Percentiles rank a stretch among this genome's conserved stretches.
phyloP scores from a whole-genome alignment of 2,329 filamentous ascomycete species.

The Seiridium cupressi region DNA sequence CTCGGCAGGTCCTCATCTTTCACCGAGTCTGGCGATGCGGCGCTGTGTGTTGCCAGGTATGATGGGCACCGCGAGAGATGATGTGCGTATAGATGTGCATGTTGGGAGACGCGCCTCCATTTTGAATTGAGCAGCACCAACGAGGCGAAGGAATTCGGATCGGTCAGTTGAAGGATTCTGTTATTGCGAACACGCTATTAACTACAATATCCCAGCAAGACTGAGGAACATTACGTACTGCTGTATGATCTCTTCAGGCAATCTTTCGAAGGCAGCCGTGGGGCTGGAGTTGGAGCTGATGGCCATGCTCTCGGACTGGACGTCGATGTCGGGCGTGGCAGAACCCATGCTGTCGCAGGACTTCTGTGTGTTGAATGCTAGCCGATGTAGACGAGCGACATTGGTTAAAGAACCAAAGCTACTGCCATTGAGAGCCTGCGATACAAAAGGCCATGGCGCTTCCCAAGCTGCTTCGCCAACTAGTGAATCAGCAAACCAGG shows the following conservation, averaged over 20 bases:
- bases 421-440: too few relatives aligned
- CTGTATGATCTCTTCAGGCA: conserved; percentile 69
- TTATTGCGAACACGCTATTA: neutral
- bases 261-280: conserved; percentile 46
- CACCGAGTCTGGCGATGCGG: conserved; percentile 30
- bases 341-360: neutral
- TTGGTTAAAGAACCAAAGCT: too few relatives aligned
- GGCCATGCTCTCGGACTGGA: neutral
- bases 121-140: conserved; percentile 63
- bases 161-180: conserved; percentile 60
- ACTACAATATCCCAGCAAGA: neutral
- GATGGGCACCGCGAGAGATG: conserved; percentile 63
- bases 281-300: conserved; percentile 7
- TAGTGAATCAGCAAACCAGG: too few relatives aligned
- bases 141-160: conserved; percentile 65
- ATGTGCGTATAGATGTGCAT: conserved; percentile 59
- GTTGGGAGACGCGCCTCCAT: conserved; percentile 64
- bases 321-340: neutral
- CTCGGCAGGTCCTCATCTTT: conserved; percentile 51
- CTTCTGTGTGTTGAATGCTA: neutral
- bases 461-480: too few relatives aligned
- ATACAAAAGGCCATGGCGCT: neutral
- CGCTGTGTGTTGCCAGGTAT: conserved; percentile 49
- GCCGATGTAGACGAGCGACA: neutral
- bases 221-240: conserved; percentile 48